Evolutionary conservation across 495 filamentous ascomycete species (phyloP), one percentile per base, ranked within the genome.

Genomic region (Lindgomyces ingoldianus): DNA sequence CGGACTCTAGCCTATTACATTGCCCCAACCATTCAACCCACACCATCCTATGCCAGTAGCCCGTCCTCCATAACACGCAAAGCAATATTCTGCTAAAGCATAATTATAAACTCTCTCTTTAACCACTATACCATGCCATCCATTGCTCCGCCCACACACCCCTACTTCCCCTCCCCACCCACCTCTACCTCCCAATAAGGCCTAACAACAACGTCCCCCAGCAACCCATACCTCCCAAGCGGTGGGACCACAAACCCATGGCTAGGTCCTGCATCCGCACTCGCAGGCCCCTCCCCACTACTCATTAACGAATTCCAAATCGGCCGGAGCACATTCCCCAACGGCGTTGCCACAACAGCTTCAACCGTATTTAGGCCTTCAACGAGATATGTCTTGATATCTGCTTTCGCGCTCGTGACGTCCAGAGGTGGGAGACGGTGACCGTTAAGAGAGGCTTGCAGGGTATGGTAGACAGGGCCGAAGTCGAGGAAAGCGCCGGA

Each of bases 391-490:
- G 14, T 3, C 11, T 62, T 63, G 33, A 76, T 68, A 41, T 76
- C 74, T 12, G 57, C 62, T 3, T 14, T 50, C 11, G 72, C 57
- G 8, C 59, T 54, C 6, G 67, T 39, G 14, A 67, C 62, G 36
- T 76, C 71, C 18, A 76, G 59, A 1, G 72, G 61, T 2, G 70
- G 71, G 2, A 73, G 62, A 4, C 42, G 19, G 1, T 48, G 30
- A 1, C 65, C 71, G 47, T 76, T 76, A 11, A 81, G 71, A 48
- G 76, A 81, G 54, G 68, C 72, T 60, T 85, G 84, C 22, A 71
- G 73, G 27, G 77, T 78, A 51, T 86, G 83, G 4, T 86, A 77
- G 48, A 88, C 77, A 59, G 80, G 81, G 8, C 77, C 77, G 4
- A 84, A 81, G 14, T 84, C 73, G 9, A 86, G 74, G 0, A 61